Conservation (phyloP, 2,329 filamentous ascomycete species). For the Curvularia sp. region DNA sequence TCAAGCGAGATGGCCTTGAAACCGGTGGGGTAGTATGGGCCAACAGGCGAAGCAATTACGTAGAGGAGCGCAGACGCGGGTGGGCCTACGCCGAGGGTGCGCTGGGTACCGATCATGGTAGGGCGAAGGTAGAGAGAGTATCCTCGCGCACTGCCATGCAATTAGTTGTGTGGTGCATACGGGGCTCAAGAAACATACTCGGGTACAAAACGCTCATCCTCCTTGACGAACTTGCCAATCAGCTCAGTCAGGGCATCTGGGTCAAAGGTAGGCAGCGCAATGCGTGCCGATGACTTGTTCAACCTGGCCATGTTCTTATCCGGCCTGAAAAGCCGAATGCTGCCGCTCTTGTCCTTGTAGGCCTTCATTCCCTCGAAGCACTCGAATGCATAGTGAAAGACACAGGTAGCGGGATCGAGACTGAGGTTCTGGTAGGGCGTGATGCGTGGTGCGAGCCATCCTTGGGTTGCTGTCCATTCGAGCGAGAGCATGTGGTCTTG, state of each 20-base stretch:
- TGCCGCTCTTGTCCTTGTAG: conserved; percentile 83
- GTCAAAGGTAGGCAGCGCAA: conserved; percentile 89
- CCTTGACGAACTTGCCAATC: conserved; percentile 77
- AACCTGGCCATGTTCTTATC: conserved; percentile 95
- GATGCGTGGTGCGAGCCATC: conserved; percentile 85
- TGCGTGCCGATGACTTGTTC: conserved; percentile 89
- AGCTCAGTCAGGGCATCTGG: conserved; percentile 76
- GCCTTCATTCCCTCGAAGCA: conserved; percentile 99
- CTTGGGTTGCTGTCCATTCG: conserved; percentile 86
- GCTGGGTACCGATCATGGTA: conserved; percentile 96
- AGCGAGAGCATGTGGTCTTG: conserved; percentile 95
- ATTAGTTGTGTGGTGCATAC: conserved; percentile 15
- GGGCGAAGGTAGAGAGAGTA: conserved; percentile 96
- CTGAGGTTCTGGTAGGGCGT: conserved; percentile 96
- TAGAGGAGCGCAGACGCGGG: conserved; percentile 91
- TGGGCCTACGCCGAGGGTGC: conserved; percentile 89
- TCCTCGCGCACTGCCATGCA: conserved; percentile 63
- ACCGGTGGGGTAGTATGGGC: conserved; percentile 96
- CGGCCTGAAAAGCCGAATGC: conserved; percentile 87
- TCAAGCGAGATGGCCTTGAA: conserved; percentile 97
- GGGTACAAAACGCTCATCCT: conserved; percentile 91
- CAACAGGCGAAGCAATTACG: conserved; percentile 94
- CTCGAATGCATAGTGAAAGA: conserved; percentile 98
- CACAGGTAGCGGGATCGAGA: conserved; percentile 93
- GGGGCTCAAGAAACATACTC: conserved; percentile 56